phyloP scores from a whole-genome alignment of 176 grass and related monocot genomes.

The Dendrocalamus sinicus region DNA sequence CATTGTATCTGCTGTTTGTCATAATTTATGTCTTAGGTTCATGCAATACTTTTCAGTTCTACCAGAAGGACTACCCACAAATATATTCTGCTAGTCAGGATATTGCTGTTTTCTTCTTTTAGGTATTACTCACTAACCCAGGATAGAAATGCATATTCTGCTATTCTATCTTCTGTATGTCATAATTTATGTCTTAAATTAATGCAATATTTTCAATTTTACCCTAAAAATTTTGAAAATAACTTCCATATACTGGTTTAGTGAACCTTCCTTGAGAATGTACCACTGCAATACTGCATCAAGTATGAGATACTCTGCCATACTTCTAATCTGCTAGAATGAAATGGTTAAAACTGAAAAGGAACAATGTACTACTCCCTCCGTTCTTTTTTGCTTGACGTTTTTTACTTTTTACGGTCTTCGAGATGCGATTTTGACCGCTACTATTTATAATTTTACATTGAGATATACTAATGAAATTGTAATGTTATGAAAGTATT shows the following conservation, averaged over 20 bases:
- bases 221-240: slow-evolving; percentile 20
- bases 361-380: background rate
- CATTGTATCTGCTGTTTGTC: slow-evolving; percentile 2
- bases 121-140: background rate
- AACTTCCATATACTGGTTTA: background rate
- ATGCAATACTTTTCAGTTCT: background rate
- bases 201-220: background rate
- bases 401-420: too few relatives aligned
- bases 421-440: too few relatives aligned
- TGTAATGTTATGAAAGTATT: too few relatives aligned
- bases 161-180: background rate
- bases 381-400: too few relatives aligned
- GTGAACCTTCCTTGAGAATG: slow-evolving; percentile 11
- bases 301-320: slow-evolving; percentile 10
- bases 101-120: slow-evolving; percentile 19
- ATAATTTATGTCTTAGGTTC: background rate
- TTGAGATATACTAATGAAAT: too few relatives aligned
- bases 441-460: too few relatives aligned
- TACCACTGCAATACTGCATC: slow-evolving; percentile 8
- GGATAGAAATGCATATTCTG: background rate
- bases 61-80: slow-evolving; percentile 1
- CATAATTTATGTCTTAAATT: background rate
- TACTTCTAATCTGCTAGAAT: slow-evolving; percentile 1
- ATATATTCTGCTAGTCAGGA: background rate
- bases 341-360: slow-evolving; percentile 23